Base-by-base conservation (phyloP, 2,329 filamentous ascomycete genomes). In the Rhinocladiella similis region DNA sequence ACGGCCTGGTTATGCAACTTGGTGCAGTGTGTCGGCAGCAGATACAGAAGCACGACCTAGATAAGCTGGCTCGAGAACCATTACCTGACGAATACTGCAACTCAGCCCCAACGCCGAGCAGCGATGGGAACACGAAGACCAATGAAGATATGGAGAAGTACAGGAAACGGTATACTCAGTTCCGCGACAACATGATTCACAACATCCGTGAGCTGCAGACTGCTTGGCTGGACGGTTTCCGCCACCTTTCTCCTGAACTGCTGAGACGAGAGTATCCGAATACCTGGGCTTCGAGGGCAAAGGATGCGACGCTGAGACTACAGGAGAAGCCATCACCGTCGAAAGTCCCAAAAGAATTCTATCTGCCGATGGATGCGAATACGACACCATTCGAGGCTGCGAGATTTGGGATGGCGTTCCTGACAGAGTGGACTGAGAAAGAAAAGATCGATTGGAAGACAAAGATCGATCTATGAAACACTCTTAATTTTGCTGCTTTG, bases 11-110 rank as follows among this genome's bases (percentile, higher is more conserved):
- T 48, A 64, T 71, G 18, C 69, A 79, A 27, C 68, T 80, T 14
- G 77, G 76, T 14, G 77, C 76, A 10, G 68, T 80, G 1, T 77
- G 73, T 39, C 75, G 74, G 39, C 75, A 78, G 58, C 66, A 73
- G 25, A 74, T 80, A 10, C 73, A 77, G 61, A 68, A 70, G 19
- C 67, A 74, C 50, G 74, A 78, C 57, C 65, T 78, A 38, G 74
- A 77, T 56, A 71, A 75, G 16, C 69, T 78, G n/a, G 70, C 73
- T 13, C 64, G 70, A 45, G 73, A 70, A 47, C 62, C 72, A n/a
- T 48, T 76, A 27, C 72, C 72, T 25, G 68, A 72, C 47, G 70
- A 76, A 54, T 66, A 72, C 50, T 71, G 68, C 16, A 68, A 69
- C 46, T 62, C 61, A 10, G 69, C 68, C 3, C 71, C 74, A n/a